These are phyloP conservation scores for Physcomitrellopsis africana DNA, from an alignment of 225 moss, liverwort and hornwort species.

Conservation along the genomic window DNA sequence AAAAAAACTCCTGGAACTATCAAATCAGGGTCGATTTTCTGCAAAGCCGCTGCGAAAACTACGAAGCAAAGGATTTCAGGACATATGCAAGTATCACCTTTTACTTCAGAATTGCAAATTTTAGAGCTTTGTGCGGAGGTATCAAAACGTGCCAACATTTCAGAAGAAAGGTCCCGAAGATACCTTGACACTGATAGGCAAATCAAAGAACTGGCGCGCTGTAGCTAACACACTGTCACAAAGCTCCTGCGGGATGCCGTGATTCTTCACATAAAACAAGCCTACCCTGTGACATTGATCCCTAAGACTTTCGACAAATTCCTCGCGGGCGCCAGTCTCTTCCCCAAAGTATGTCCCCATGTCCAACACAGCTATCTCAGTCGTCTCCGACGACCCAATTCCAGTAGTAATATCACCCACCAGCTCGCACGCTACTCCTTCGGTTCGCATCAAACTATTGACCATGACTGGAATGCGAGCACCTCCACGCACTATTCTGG, in stretches of 20 bases:
- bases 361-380: no score
- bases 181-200: conserved; percentile 64
- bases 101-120: not conserved
- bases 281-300: conserved; percentile 67
- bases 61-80: no score
- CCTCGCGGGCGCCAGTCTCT: no score
- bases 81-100: not conserved
- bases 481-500: not conserved
- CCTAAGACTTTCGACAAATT: conserved; percentile 48
- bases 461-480: conserved; percentile 14
- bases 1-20: no score
- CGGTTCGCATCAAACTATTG: not conserved
- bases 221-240: conserved; percentile 53
- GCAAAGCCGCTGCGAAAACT: no score
- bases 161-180: not conserved
- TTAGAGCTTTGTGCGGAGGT: not conserved
- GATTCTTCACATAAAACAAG: conserved; percentile 73
- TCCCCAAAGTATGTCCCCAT: conserved; percentile 39
- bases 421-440: not conserved
- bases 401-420: not conserved
- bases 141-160: not conserved
- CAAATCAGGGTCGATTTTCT: no score
- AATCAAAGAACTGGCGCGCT: conserved; percentile 52
- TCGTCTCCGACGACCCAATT: conserved; percentile 11
- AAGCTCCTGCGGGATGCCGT: conserved; percentile 27